A percentile compares a stretch with the other conserved stretches of the same genome.
Evolutionary conservation across 1,284 basidiomycete species (phyloP).

Genomic region (Violaceomyces palustris): DNA sequence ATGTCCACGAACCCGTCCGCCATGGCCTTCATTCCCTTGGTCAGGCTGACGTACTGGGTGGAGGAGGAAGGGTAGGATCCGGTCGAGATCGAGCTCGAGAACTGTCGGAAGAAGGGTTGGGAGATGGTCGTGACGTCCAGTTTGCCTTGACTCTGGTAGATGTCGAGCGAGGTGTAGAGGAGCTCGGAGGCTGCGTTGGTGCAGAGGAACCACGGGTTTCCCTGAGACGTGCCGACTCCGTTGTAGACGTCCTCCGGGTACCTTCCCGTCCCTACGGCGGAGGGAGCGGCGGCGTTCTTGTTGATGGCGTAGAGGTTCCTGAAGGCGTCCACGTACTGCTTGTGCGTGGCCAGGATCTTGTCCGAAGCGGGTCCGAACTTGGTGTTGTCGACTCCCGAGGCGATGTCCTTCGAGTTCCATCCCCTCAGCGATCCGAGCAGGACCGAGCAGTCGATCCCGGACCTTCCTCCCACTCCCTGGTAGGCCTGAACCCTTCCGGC

Average conservation of each 20-base stretch:
- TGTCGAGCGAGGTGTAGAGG: constrained; percentile 21
- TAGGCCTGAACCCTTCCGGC: constrained; percentile 25
- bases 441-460: constrained; percentile 30
- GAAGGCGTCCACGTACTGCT: constrained; percentile 32
- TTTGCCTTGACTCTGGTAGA: constrained; percentile 8
- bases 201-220: constrained; percentile 41
- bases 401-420: constrained; percentile 16
- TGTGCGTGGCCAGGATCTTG: constrained; percentile 27
- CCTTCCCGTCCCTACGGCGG: constrained; percentile 23
- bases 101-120: constrained; percentile 30
- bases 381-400: constrained; percentile 8
- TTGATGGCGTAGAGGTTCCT: constrained; percentile 29
- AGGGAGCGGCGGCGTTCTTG: constrained; percentile 17
- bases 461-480: constrained; percentile 19
- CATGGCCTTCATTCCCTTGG: constrained; percentile 22
- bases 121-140: constrained; percentile 16
- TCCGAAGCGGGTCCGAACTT: constrained; percentile 28
- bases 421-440: constrained; percentile 26
- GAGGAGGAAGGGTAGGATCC: constrained; percentile 10
- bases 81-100: constrained; percentile 8
- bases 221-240: constrained; percentile 16
- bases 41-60: constrained; percentile 12
- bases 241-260: constrained; percentile 27
- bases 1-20: constrained; percentile 27
- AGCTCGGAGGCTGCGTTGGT: constrained; percentile 32